Evolutionary conservation across 768 basidiomycete genomes (phyloP), one percentile per base, ranked within the genome.

Genomic region (Podaxis rugospora): DNA sequence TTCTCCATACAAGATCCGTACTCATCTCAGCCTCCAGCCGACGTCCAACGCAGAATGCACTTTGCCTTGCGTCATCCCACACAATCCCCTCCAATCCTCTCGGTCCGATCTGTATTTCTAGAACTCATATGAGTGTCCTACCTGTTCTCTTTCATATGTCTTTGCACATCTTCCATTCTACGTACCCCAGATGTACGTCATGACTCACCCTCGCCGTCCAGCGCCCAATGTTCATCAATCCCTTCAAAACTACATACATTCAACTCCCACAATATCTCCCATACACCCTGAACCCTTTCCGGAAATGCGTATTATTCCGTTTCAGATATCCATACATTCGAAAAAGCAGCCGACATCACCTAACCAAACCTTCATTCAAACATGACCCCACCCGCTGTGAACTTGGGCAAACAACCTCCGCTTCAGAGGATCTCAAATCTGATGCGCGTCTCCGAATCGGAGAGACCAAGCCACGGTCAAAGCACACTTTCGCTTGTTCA

Each of bases 81-180:
- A 32, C 32, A 32, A 9, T 32, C 32, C 32, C 32, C 32, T 32
- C 32, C 5, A 9, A 9, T 32, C 32, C 32, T 32, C 32, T 32
- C 55, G 55, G 55, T 56, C 44, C 55, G 55, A 46, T 56, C 7
- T 37, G 27, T 42, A 42, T 51, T 51, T 51, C 42, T 56, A 56
- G 55, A 56, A 51, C 28, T n/a, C 7, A 32, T 51, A 28, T 27
- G 7, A 9, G 9, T 51, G 16, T 32, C 50, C 28, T 14, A 32
- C 32, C 7, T 1, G 32, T 9, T 9, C 50, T 16, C 50, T 13
- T 18, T 51, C 50, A 32, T 51, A 51, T 51, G 55, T 46, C 21
- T 46, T 46, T 32, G 27, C 40, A 23, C 18, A 5, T 58, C 57
- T 58, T 58, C 57, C 57, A 58, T 58, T 58, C 46, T 16, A 21